Conservation (phyloP, 2,329 filamentous ascomycete genomes). For the Huntiella bhutanensis region DNA sequence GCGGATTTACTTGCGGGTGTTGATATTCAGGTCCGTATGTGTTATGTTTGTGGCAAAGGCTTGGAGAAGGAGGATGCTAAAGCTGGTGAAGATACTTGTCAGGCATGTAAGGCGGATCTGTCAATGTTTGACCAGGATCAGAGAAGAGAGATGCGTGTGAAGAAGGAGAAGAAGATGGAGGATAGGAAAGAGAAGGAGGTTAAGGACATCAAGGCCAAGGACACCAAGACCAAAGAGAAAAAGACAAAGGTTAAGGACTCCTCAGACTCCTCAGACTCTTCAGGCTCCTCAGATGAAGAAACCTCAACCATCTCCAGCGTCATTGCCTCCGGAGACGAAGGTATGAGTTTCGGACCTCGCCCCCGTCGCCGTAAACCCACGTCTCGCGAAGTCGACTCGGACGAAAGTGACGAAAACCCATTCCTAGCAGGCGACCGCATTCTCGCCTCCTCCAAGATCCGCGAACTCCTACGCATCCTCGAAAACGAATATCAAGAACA, state of each 20-base stretch:
- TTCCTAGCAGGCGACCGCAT: slow-evolving; percentile 20
- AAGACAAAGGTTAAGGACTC: slow-evolving; percentile 30
- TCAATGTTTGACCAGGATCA: slow-evolving; percentile 36
- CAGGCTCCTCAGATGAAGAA: slow-evolving; percentile 33
- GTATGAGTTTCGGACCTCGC: neutral
- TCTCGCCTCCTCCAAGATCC: slow-evolving; percentile 74
- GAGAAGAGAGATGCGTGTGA: slow-evolving; percentile 22
- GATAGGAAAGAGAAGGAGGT: slow-evolving; percentile 14
- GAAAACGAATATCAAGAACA: slow-evolving; percentile 59
- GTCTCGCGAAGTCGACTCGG: slow-evolving; percentile 6
- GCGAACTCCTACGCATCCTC: slow-evolving; percentile 64
- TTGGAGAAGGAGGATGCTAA: slow-evolving; percentile 32
- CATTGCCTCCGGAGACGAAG: slow-evolving; percentile 30
- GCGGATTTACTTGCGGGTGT: slow-evolving; percentile 75
- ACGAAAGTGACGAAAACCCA: neutral
- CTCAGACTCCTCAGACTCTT: slow-evolving; percentile 52
- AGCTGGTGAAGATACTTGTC: slow-evolving; percentile 35
- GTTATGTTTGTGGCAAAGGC: slow-evolving; percentile 62
- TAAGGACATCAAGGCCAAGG: slow-evolving; percentile 14
- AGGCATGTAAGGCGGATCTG: slow-evolving; percentile 58
- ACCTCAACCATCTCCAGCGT: slow-evolving; percentile 37
- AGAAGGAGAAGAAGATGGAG: slow-evolving; percentile 21
- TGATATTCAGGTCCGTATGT: slow-evolving; percentile 57
- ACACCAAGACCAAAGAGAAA: slow-evolving; percentile 13
- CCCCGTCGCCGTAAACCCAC: slow-evolving; percentile 19